A percentile compares a stretch with the other conserved stretches of the same genome.
phyloP scores from a whole-genome alignment of 768 basidiomycete genomes.

The Boletus reticuloceps region DNA sequence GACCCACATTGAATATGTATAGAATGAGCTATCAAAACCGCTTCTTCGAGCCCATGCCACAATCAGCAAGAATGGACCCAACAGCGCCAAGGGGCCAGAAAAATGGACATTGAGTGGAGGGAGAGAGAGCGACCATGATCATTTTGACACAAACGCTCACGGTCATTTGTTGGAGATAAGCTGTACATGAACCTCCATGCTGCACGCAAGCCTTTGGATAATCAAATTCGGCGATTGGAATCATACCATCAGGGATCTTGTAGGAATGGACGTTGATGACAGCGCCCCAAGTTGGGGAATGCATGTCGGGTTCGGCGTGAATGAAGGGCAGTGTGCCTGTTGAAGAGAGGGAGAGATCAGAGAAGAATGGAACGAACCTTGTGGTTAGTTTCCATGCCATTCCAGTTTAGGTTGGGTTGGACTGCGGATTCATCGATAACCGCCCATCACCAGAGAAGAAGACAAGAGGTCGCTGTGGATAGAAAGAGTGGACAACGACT shows the following conservation, averaged over 20 bases:
- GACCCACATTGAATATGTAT: background rate
- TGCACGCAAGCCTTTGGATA: slow-evolving; percentile 7
- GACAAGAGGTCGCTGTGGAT: slow-evolving; percentile 9
- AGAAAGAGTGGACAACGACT: background rate
- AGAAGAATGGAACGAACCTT: slow-evolving; percentile 12
- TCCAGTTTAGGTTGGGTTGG: slow-evolving; percentile 8
- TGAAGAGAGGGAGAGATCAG: background rate
- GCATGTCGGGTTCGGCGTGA: background rate
- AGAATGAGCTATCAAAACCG: background rate
- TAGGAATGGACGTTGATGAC: slow-evolving; percentile 12
- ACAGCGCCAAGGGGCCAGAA: background rate
- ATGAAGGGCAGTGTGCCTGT: slow-evolving; percentile 4
- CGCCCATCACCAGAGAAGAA: slow-evolving; percentile 11
- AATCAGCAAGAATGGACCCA: background rate
- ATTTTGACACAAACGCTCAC: background rate
- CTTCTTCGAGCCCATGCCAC: slow-evolving; percentile 3
- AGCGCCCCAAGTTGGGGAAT: background rate
- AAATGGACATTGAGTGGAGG: background rate
- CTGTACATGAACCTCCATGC: background rate
- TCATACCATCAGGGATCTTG: background rate
- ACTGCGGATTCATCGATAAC: slow-evolving; percentile 14
- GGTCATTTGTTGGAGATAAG: slow-evolving; percentile 13
- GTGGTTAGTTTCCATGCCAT: slow-evolving; percentile 19
- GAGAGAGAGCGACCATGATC: background rate
- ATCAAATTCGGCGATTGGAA: slow-evolving; percentile 14